These are phyloP conservation scores for Tetrapyrgos nigripes DNA, from an alignment of 1,284 basidiomycete species.

Conservation along the genomic window DNA sequence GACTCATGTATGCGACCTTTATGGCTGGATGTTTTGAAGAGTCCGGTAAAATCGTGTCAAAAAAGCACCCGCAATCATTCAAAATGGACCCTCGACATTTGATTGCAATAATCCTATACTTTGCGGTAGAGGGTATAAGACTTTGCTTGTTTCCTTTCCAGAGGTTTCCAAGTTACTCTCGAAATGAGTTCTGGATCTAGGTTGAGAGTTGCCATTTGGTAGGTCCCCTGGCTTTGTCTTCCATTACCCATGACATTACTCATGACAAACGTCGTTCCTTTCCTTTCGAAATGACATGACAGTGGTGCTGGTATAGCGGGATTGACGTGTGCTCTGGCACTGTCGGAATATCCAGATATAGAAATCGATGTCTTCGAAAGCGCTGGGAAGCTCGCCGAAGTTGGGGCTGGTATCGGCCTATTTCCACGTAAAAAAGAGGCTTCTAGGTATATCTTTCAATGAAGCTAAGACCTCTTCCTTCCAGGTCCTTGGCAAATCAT, in stretches of 20 bases:
- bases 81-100: constrained; percentile 7
- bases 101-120: not conserved
- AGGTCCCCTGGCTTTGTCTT: not conserved
- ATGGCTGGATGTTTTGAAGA: not conserved
- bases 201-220: constrained; percentile 25
- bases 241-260: not conserved
- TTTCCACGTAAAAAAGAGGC: constrained; percentile 43
- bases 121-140: not conserved
- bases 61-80: not conserved
- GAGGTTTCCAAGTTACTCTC: not conserved
- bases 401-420: constrained; percentile 57
- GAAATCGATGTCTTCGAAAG: constrained; percentile 51
- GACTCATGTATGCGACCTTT: constrained; percentile 1
- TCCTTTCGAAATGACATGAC: not conserved
- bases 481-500: constrained; percentile 52
- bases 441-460: not conserved
- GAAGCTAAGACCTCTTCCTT: not conserved
- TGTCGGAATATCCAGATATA: constrained; percentile 44
- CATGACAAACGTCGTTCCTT: not conserved
- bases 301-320: constrained; percentile 49
- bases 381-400: constrained; percentile 40
- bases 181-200: constrained; percentile 10
- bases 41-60: constrained; percentile 22
- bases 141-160: not conserved
- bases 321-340: constrained; percentile 39